Percentiles rank a stretch among this genome's conserved stretches.
Conservation (phyloP, 805 yeast genomes). For the Allodekkera sacchari region DNA sequence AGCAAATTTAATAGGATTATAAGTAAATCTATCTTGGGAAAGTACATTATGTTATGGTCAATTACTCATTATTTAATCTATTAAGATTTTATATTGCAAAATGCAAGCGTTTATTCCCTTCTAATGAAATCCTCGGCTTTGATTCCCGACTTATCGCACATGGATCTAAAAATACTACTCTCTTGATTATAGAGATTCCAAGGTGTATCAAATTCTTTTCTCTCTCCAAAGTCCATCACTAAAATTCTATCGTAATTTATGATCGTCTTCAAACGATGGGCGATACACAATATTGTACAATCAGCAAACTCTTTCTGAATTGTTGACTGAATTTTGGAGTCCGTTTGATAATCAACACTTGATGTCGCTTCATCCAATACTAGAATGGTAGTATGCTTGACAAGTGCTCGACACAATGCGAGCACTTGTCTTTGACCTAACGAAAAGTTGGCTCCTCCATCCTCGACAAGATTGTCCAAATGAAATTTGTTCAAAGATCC, state of each 20-base stretch:
- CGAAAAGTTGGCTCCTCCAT: constrained; percentile 66
- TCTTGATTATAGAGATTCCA: constrained; percentile 30
- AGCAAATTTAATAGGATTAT: too few species aligned
- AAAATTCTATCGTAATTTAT: constrained; percentile 48
- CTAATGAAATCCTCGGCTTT: constrained; percentile 27
- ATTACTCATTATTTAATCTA: too few species aligned
- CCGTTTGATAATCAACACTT: constrained; percentile 81
- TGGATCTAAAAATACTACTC: constrained; percentile 38
- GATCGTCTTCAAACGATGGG: constrained; percentile 71
- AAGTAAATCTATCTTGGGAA: too few species aligned
- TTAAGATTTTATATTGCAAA: too few species aligned
- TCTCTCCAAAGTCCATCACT: constrained; percentile 51
- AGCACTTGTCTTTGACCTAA: constrained; percentile 73
- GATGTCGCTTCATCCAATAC: constrained; percentile 82
- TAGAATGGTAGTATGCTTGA: constrained; percentile 63
- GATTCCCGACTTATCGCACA: constrained; percentile 43
- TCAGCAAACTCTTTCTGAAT: constrained; percentile 56
- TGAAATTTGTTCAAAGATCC: constrained; percentile 26
- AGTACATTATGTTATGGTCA: too few species aligned
- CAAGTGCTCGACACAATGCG: constrained; percentile 77
- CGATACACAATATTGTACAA: constrained; percentile 79
- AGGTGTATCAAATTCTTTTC: constrained; percentile 50
- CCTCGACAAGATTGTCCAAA: constrained; percentile 42
- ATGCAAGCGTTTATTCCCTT: too few species aligned
- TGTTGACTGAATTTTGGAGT: constrained; percentile 66